Evolutionary conservation across 306 rosid species (phyloP), one percentile per base, ranked within the genome.

Genomic region (Sechiopsis laciniata): DNA sequence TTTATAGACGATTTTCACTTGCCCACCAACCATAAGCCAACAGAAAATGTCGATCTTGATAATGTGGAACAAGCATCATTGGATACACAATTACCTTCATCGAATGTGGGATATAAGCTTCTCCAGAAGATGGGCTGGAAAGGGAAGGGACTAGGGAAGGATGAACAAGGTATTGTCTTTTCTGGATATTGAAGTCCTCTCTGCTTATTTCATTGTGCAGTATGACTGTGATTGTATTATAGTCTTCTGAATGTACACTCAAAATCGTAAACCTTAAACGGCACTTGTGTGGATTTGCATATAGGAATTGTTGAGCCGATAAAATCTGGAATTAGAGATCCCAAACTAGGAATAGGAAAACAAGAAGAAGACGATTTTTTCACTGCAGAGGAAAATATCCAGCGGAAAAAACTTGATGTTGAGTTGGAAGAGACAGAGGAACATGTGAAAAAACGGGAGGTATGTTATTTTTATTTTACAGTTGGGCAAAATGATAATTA

Each of bases 101-200:
- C 97, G 56, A 94, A 94, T 81, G 48, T 90, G 75, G 99, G 99
- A 21, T 94, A 86, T 84, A 86, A 87, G 89, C 99, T 94, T 83
- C 99, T 94, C 66, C 97, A 94, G 78, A 94, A 94, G 79, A 94
- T 94, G 97, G 99, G 99, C 29, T 94, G 99, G 99, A 94, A 94
- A 80, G 99, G 99, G 72, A 94, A 89, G 76, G 99, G 99, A 71
- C 95, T 94, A 14, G 99, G 97, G 82, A 90, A 94, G 84, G 82
- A 94, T 80, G 97, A 94, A 85, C 99, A 94, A 89, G 99, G 99
- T 89, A 79, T 50, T 69, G 21, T 72, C 80, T 61, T 71, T 42
- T 48, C 57, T 68, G 73, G 57, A 20, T 48, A 17, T 66, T 7
- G 50, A 22, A 69, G 37, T 1, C 21, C 26, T 12, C 12, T 60